phyloP scores from a whole-genome alignment of 306 rosid species.

The Sicyos edulis region DNA sequence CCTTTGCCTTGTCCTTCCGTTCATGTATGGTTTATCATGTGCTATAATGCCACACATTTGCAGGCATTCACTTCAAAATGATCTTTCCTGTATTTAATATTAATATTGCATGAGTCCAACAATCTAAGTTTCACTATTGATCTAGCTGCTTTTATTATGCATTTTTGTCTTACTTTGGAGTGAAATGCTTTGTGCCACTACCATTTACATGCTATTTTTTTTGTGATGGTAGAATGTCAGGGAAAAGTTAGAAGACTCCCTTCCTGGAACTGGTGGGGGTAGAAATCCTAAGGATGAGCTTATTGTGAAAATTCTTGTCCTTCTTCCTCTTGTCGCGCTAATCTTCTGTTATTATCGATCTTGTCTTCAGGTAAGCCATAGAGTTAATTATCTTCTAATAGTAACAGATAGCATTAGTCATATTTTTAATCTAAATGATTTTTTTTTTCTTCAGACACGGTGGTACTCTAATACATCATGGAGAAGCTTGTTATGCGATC shows the following conservation, averaged over 20 bases:
- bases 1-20: not conserved
- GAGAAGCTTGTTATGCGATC: slow-evolving; percentile 64
- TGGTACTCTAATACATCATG: slow-evolving; percentile 43
- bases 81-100: not conserved
- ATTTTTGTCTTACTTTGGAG: not conserved
- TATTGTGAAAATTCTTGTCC: slow-evolving; percentile 67
- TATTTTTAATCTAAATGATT: slow-evolving; percentile 20
- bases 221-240: slow-evolving; percentile 62
- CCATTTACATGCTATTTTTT: not conserved
- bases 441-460: slow-evolving; percentile 43
- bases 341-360: slow-evolving; percentile 53
- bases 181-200: not conserved
- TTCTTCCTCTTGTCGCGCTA: slow-evolving; percentile 65
- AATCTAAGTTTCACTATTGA: not conserved
- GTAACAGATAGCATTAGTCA: not conserved
- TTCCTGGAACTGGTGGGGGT: slow-evolving; percentile 89
- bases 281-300: slow-evolving; percentile 68
- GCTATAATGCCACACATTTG: not conserved
- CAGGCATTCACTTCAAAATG: not conserved
- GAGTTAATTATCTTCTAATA: slow-evolving; percentile 17
- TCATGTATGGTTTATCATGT: not conserved
- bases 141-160: not conserved
- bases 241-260: slow-evolving; percentile 66
- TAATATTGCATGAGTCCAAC: not conserved
- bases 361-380: slow-evolving; percentile 52